Base-by-base conservation (phyloP, 352 stramenopile genomes). In the Aphanomyces astaci region DNA sequence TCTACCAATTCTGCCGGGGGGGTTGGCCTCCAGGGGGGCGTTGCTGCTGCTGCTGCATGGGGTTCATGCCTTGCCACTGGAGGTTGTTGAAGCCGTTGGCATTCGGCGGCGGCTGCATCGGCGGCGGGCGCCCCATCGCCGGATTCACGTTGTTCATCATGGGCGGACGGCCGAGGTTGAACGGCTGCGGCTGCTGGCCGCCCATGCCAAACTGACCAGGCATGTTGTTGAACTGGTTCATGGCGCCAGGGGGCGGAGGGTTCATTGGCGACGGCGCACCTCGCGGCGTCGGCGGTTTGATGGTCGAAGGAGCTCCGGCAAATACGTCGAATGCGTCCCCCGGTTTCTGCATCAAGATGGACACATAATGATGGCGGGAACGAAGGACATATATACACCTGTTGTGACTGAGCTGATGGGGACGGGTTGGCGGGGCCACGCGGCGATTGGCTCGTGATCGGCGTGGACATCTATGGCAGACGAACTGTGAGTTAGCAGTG, bases 251-350 rank as follows among this genome's bases (percentile, higher is more conserved):
- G 13, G 72, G 71, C 5, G 75, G 49, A 17, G 69, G 67, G 48
- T 77, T 82, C 73, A 79, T 79, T 4, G 70, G 71, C 13, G 68
- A 64, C 0, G 64, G 63, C 22, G n/a, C n/a, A 70, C 45, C 76
- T 70, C 72, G 78, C 75, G 9, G 76, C 39, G 64, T 57, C 27
- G 64, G 48, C 19, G 64, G 59, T 31, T 57, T 59, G 28, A 65
- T 66, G 3, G 59, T 22, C 13, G 36, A 32, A 15, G 52, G 25
- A 0, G 54, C 51, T 40, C 76, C 76, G 51, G 80, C 75, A 27
- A 92, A 92, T 15, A 92, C 67, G 69, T 92, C 86, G 59, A 92
- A 92, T 9, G 84, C 82, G n/a, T 92, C 82, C 10, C 66, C 78
- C 33, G 76, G 64, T 2, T 53, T 71, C 19, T 74, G 71, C 15